Base-by-base conservation (phyloP, 2,329 filamentous ascomycete species). In the Aspergillus amoenus region DNA sequence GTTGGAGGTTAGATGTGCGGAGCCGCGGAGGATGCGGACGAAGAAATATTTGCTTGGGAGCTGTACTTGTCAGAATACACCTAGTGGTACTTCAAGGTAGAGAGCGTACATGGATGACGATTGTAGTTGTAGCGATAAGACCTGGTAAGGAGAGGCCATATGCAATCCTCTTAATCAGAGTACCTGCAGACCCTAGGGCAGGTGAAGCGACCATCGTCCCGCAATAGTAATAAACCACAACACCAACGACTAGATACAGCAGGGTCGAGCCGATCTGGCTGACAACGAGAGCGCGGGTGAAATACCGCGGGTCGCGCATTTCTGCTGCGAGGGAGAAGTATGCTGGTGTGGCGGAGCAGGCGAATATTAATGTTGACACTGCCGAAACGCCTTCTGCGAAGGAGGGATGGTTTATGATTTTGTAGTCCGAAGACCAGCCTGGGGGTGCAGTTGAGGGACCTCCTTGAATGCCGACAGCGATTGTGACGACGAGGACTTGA, bases 171-270 rank as follows among this genome's bases (percentile, higher is more conserved):
- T 81, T 81, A 47, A 79, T 68, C 0, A 62, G 47, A 0, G 37
- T 4, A 0, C 79, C 79, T 1, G 78, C 79, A 30, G 76, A 79
- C 1, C 78, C 79, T 4, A 82, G 71, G 1, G 78, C 78, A 0
- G 79, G 79, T 0, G 77, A 80, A 0, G 78, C 73, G 3, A 82
- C 76, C 50, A 73, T 78, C 0, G 74, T 75, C 0, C 79, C 79
- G 57, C 77, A 79, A 59, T 68, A 81, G 58, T 73, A 74, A 62
- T 81, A 81, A 0, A 81, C 72, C 1, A 80, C 72, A 2, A 67
- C 61, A 7, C 70, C 71, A 40, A 77, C 69, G 2, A 68, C 60
- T 12, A 72, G 61, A 34, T 78, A 76, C 2, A 3, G 68, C 60
- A 3, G 66, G 68, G 15, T 78, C 68, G 12, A 61, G 43, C 13